These are phyloP conservation scores for Casuarina cunninghamiana DNA, from an alignment of 306 rosid species.

Conservation along the genomic window DNA sequence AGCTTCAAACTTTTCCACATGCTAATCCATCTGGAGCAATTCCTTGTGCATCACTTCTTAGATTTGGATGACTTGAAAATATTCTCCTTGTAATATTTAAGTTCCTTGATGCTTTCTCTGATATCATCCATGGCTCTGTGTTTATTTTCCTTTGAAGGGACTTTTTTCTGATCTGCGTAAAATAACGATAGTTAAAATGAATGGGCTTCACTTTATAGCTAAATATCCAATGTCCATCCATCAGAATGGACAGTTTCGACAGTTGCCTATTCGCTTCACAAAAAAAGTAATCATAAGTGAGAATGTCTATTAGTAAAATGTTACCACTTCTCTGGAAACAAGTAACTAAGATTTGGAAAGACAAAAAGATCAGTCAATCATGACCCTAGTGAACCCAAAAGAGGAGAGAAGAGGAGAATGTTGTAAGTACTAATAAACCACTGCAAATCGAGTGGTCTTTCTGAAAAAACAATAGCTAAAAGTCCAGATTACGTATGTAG, in stretches of 20 bases:
- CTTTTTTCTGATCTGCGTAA: slow-evolving; percentile 64
- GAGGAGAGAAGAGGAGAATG: background rate
- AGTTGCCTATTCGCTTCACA: background rate
- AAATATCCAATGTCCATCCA: background rate
- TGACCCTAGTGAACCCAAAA: background rate
- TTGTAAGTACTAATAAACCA: background rate
- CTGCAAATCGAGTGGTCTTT: background rate
- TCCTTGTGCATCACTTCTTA: slow-evolving; percentile 47
- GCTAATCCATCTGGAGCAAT: background rate
- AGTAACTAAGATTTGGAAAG: background rate
- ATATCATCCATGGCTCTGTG: slow-evolving; percentile 98
- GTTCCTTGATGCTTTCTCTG: slow-evolving; percentile 85
- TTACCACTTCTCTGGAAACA: background rate
- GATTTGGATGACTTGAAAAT: slow-evolving; percentile 61
- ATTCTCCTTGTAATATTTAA: slow-evolving; percentile 67
- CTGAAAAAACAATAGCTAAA: background rate
- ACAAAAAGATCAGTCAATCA: background rate
- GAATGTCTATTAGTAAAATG: background rate
- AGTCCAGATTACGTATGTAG: no score
- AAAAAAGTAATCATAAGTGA: background rate
- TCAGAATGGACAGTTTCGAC: no score
- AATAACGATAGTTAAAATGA: background rate
- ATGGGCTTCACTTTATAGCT: no score
- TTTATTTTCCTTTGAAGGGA: slow-evolving; percentile 62
- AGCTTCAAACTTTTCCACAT: background rate